Conservation (phyloP, 441 rosid genomes). For the Bruguiera hainesii region DNA sequence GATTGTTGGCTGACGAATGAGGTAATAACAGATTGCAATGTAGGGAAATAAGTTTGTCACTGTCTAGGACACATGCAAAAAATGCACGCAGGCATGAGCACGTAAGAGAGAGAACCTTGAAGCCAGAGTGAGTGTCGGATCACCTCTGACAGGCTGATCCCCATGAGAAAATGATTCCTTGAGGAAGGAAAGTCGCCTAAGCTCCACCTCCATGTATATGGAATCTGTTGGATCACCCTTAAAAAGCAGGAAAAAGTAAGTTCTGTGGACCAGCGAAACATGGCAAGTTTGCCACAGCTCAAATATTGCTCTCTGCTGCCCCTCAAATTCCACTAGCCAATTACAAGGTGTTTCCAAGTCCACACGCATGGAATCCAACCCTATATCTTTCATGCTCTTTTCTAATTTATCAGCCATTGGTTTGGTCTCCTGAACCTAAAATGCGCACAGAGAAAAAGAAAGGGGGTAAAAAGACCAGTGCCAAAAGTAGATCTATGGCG, state of each 20-base stretch:
- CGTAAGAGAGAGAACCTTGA: conserved; percentile 54
- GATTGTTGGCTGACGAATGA: not conserved
- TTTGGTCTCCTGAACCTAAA: conserved; percentile 37
- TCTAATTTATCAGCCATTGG: conserved; percentile 27
- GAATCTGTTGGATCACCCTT: conserved; percentile 80
- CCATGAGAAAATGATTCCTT: conserved; percentile 65
- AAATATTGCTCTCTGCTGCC: conserved; percentile 48
- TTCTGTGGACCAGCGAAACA: conserved; percentile 81
- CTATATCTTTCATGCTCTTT: conserved; percentile 52
- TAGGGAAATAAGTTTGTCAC: not conserved
- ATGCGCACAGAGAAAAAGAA: conserved; percentile 11
- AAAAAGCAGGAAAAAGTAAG: conserved; percentile 89
- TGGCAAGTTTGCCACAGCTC: conserved; percentile 83
- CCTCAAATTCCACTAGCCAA: conserved; percentile 61
- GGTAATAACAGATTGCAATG: not conserved
- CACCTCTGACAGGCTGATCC: conserved; percentile 44
- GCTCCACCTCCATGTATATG: conserved; percentile 82
- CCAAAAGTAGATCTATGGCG: conserved; percentile 20
- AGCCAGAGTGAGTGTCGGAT: conserved; percentile 47
- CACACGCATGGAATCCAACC: conserved; percentile 60
- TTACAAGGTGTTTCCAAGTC: conserved; percentile 32
- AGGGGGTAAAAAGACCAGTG: not conserved
- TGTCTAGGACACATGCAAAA: not conserved
- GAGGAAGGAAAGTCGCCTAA: conserved; percentile 74
- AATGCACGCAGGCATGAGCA: not conserved